Evolutionary conservation across 306 rosid genomes (phyloP).

Genomic region (Vicia faba): DNA sequence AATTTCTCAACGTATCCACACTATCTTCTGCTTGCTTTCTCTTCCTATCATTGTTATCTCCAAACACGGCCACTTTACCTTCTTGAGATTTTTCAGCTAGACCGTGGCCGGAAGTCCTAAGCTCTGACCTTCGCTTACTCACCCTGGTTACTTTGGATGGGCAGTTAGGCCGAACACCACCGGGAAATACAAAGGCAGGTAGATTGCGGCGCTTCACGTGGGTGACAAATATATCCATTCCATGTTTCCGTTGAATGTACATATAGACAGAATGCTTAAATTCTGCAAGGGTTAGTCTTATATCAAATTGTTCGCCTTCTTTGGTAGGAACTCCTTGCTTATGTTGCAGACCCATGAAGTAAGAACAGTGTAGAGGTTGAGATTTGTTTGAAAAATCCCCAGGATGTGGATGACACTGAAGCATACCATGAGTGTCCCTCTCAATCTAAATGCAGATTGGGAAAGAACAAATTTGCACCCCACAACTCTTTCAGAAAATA

Average conservation of each 20-base stretch:
- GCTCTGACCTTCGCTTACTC: slow-evolving; percentile 57
- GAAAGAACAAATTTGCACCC: neutral
- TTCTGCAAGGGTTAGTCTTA: slow-evolving; percentile 70
- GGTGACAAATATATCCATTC: slow-evolving; percentile 70
- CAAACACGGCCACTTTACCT: slow-evolving; percentile 47
- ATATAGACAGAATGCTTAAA: slow-evolving; percentile 67
- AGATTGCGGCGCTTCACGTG: slow-evolving; percentile 78
- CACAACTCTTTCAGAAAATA: neutral
- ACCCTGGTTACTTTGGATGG: slow-evolving; percentile 73
- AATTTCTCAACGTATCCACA: slow-evolving; percentile 45
- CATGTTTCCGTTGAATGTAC: slow-evolving; percentile 63
- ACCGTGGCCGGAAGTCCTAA: slow-evolving; percentile 52
- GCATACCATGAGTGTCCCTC: slow-evolving; percentile 78
- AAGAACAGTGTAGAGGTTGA: slow-evolving; percentile 61
- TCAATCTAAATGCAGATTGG: slow-evolving; percentile 62
- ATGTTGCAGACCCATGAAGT: slow-evolving; percentile 91
- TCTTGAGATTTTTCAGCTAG: slow-evolving; percentile 50
- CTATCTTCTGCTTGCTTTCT: slow-evolving; percentile 64
- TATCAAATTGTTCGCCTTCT: slow-evolving; percentile 71
- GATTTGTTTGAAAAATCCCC: slow-evolving; percentile 82
- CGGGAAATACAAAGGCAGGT: slow-evolving; percentile 82
- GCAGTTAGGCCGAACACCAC: slow-evolving; percentile 67
- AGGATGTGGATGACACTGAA: slow-evolving; percentile 95
- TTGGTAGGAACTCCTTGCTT: slow-evolving; percentile 68
- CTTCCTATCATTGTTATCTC: slow-evolving; percentile 59